Base-by-base conservation (phyloP, 441 rosid genomes). In the Gossypium schwendimanii region DNA sequence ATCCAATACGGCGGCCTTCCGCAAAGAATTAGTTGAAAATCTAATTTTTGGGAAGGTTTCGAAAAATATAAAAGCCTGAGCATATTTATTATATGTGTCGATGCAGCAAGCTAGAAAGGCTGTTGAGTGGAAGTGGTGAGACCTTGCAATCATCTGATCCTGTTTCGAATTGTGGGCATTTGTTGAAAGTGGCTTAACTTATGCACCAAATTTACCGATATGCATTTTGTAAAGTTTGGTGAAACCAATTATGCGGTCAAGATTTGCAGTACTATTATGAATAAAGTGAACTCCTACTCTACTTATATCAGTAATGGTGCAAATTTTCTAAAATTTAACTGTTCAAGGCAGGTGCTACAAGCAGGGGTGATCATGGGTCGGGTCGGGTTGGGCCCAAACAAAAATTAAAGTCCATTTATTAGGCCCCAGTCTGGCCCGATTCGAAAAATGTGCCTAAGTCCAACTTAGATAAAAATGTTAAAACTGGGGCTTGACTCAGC, bases 1-100 rank as follows among this genome's bases (percentile, higher is more conserved):
- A 92, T 79, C 97, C 98, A 17, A 66, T 68, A 24, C 85, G 84
- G 21, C 89, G 97, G 50, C 98, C 97, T 72, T 87, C 89, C 60
- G 95, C 91, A 0, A 81, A 82, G 79, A 89, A 54, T 15, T 92
- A 52, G 53, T 86, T 31, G 85, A 86, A 59, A 89, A 88, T 83
- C 88, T 88, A 57, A 82, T 94, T 39, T 89, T 94, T 55, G 84
- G 78, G 70, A 84, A 80, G 82, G 65, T 83, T 70, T 44, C 45
- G 47, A 79, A 74, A 73, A 84, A 60, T 52, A 55, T 26, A 39
- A 79, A 78, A 78, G 63, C 52, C 58, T 63, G 15, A 69, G 70
- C 14, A 73, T 15, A 50, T 14, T 14, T 20, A 3, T 68, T 23
- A 6, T 6, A 4, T 28, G 5, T n/a, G 1, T 4, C 2, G 17